Evolutionary conservation across 768 basidiomycete species (phyloP).

Genomic region (Leccinellum luteum): DNA sequence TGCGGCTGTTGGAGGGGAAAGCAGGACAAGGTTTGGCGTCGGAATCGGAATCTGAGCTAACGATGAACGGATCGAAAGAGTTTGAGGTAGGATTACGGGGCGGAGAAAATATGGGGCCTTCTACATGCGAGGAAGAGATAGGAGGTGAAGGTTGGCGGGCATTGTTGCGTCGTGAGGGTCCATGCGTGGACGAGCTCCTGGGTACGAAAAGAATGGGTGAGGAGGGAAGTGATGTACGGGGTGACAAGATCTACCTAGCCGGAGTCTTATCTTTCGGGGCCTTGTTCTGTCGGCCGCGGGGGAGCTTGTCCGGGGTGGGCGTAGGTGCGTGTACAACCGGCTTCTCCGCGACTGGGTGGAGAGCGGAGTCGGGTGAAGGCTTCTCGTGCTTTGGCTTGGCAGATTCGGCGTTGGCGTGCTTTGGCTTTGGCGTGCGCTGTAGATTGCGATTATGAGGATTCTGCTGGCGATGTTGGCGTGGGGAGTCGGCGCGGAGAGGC

Average conservation of each 20-base stretch:
- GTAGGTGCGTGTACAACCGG: constrained; percentile 14
- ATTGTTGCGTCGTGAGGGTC: constrained; percentile 47
- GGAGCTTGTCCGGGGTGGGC: constrained; percentile 26
- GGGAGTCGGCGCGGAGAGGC: constrained; percentile 38
- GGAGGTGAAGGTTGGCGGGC: constrained; percentile 66
- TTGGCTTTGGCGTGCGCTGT: constrained; percentile 38
- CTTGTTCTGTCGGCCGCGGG: constrained; percentile 37
- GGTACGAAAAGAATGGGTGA: constrained; percentile 2
- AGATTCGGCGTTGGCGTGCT: constrained; percentile 14
- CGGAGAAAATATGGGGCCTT: constrained; percentile 38
- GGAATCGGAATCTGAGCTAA: constrained; percentile 43
- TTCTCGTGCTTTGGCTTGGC: constrained; percentile 16
- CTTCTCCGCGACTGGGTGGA: constrained; percentile 32
- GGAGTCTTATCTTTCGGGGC: constrained; percentile 42
- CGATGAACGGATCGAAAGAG: constrained; percentile 48
- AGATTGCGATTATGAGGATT: constrained; percentile 32
- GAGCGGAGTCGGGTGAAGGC: constrained; percentile 28
- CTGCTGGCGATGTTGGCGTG: constrained; percentile 37
- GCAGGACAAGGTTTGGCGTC: constrained; percentile 36
- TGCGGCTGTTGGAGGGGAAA: constrained; percentile 21
- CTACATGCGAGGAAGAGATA: constrained; percentile 63
- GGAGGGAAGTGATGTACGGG: neutral
- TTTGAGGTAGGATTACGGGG: constrained; percentile 36
- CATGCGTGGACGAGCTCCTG: constrained; percentile 48
- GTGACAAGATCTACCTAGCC: constrained; percentile 37